A percentile compares a stretch with the other conserved stretches of the same genome.
Conservation (phyloP, 2,329 filamentous ascomycete genomes). For the Beauveria asiatica region DNA sequence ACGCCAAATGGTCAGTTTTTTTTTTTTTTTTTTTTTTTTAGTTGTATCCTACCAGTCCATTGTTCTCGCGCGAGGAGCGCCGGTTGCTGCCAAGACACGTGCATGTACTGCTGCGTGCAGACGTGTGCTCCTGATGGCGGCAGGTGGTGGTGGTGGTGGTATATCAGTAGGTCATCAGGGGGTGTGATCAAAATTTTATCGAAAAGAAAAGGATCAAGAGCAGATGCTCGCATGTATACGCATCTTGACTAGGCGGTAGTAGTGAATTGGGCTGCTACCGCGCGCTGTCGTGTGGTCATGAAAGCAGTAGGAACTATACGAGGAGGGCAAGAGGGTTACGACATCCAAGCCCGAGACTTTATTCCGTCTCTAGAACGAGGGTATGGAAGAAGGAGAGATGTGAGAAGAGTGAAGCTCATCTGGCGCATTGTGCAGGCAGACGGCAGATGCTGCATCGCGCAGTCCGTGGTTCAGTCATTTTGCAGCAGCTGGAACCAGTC, state of each 20-base stretch:
- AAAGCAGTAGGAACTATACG: not conserved
- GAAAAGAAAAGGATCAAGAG: not conserved
- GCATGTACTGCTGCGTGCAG: not conserved
- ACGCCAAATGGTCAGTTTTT: not conserved
- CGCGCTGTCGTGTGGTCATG: constrained; percentile 1
- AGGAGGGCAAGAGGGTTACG: not conserved
- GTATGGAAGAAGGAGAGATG: not conserved
- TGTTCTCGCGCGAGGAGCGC: not conserved
- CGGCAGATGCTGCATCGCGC: not conserved
- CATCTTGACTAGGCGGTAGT: not conserved
- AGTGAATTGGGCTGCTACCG: not conserved
- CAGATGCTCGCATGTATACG: not conserved
- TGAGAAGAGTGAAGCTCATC: not conserved
- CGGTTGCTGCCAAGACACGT: not conserved
- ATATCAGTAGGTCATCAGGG: not conserved
- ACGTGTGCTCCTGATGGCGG: not conserved
- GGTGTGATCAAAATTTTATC: not conserved
- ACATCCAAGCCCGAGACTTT: not conserved
- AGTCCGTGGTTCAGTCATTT: not conserved
- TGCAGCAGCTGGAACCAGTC: not conserved
- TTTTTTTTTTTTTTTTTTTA: too few relatives aligned
- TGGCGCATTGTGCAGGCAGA: not conserved
- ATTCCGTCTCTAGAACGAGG: not conserved
- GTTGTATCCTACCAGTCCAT: too few relatives aligned
- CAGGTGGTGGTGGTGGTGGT: not conserved